Conservation (phyloP, 192 early-diverging fungal genomes). For the Mortierella alpina region DNA sequence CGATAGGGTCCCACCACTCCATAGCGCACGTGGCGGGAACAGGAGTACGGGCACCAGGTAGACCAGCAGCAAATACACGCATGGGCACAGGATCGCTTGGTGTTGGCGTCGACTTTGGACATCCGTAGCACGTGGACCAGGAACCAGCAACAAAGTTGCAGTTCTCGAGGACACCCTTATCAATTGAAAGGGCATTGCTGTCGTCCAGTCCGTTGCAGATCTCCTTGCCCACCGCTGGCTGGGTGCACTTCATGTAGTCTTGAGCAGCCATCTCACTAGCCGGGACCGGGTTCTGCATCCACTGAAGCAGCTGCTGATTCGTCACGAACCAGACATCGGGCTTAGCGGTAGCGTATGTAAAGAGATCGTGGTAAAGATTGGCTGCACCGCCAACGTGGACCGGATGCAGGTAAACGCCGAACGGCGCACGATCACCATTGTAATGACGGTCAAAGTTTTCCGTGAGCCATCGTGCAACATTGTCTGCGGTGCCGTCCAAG, state of each 20-base stretch:
- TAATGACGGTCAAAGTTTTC: constrained; percentile 67
- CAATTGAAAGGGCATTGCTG: constrained; percentile 32
- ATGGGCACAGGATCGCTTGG: constrained; percentile 56
- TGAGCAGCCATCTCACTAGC: constrained; percentile 69
- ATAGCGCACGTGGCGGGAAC: constrained; percentile 72
- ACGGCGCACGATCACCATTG: constrained; percentile 60
- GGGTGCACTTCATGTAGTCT: constrained; percentile 72
- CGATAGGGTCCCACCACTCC: constrained; percentile 78
- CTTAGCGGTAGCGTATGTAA: constrained; percentile 61
- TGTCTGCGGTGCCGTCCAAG: constrained; percentile 51
- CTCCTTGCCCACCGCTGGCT: constrained; percentile 66
- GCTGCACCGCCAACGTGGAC: constrained; percentile 57
- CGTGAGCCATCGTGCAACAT: constrained; percentile 61
- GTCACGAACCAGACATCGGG: constrained; percentile 82
- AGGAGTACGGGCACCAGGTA: constrained; percentile 51
- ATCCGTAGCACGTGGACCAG: constrained; percentile 68
- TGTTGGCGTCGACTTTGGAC: constrained; percentile 56
- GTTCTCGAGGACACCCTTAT: constrained; percentile 45
- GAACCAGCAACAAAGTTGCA: constrained; percentile 64
- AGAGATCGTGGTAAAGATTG: constrained; percentile 57
- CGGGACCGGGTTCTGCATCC: constrained; percentile 85
- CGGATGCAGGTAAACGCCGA: constrained; percentile 59
- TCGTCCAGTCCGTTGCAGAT: constrained; percentile 81
- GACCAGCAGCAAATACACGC: constrained; percentile 29
- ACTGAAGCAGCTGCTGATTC: constrained; percentile 72